Percentiles rank a stretch among this genome's conserved stretches.
Conservation (phyloP, 2,329 filamentous ascomycete genomes). For the Alternaria sp. region DNA sequence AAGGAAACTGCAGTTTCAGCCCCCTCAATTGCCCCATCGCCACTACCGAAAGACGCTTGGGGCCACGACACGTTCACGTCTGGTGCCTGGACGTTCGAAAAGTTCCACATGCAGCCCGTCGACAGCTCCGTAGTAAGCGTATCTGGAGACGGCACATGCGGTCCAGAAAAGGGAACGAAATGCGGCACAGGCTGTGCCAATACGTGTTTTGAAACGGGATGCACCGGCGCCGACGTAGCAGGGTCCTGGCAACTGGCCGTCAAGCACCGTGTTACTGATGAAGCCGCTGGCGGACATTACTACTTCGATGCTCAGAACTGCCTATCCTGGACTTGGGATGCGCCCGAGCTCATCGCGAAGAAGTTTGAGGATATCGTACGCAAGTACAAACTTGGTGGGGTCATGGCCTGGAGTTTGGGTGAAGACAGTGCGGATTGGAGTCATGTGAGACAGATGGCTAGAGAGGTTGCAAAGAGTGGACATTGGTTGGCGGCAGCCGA, state of each 20-base stretch:
- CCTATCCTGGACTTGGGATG: conserved; percentile 80
- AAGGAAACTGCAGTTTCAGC: conserved; percentile 55
- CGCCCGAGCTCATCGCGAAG: conserved; percentile 63
- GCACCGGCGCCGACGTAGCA: conserved; percentile 59
- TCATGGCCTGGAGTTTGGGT: conserved; percentile 78
- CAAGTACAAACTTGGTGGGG: conserved; percentile 68
- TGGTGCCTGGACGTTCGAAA: conserved; percentile 63
- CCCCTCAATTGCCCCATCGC: conserved; percentile 68
- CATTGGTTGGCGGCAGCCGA: background rate
- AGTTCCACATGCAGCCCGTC: conserved; percentile 36
- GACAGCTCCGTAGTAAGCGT: conserved; percentile 23
- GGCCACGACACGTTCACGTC: conserved; percentile 68
- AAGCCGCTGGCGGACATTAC: conserved; percentile 68
- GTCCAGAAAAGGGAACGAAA: conserved; percentile 39
- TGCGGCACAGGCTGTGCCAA: conserved; percentile 44
- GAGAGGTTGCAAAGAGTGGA: conserved; percentile 26
- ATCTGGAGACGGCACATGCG: conserved; percentile 44
- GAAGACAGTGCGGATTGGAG: conserved; percentile 64
- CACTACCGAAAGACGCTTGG: conserved; percentile 68
- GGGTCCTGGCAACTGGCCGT: conserved; percentile 67
- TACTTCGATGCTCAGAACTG: conserved; percentile 69
- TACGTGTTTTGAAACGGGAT: conserved; percentile 53
- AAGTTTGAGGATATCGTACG: conserved; percentile 70
- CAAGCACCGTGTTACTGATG: conserved; percentile 64
- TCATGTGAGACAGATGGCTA: conserved; percentile 56